A percentile compares a stretch with the other conserved stretches of the same genome.
Evolutionary conservation across 108 stramenopile genomes (phyloP).

Genomic region (Skeletonema menzelii): DNA sequence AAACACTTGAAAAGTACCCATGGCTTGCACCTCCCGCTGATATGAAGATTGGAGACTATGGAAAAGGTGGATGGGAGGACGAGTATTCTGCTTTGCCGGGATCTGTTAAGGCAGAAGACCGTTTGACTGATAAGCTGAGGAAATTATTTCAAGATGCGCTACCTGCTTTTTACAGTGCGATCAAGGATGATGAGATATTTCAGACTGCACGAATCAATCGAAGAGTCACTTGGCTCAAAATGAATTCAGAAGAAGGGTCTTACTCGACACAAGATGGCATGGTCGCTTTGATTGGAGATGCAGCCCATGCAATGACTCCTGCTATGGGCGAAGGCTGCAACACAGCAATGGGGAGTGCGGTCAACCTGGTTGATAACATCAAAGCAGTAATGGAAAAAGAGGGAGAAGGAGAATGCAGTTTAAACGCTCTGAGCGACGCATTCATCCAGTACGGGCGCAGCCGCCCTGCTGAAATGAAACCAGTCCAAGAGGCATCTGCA

Average conservation of each 20-base stretch:
- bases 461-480: slow-evolving; percentile 10
- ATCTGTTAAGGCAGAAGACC: background rate
- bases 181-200: slow-evolving; percentile 9
- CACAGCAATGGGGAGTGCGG: slow-evolving; percentile 31
- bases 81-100: slow-evolving; percentile 29
- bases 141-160: slow-evolving; percentile 20
- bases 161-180: slow-evolving; percentile 13
- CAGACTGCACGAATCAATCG: slow-evolving; percentile 30
- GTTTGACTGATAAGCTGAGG: slow-evolving; percentile 6
- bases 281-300: slow-evolving; percentile 34
- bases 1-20: slow-evolving; percentile 22
- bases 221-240: slow-evolving; percentile 25
- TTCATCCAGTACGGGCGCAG: slow-evolving; percentile 25
- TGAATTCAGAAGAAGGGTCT: slow-evolving; percentile 7
- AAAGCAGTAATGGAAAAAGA: slow-evolving; percentile 6
- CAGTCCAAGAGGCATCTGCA: slow-evolving; percentile 16
- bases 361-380: slow-evolving; percentile 24
- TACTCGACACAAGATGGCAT: slow-evolving; percentile 28
- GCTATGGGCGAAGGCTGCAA: slow-evolving; percentile 45
- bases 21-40: slow-evolving; percentile 27
- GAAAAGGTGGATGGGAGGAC: slow-evolving; percentile 28
- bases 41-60: slow-evolving; percentile 11
- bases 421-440: slow-evolving; percentile 16
- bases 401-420: slow-evolving; percentile 8
- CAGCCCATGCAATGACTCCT: slow-evolving; percentile 43